Evolutionary conservation across 495 filamentous ascomycete species (phyloP), one percentile per base, ranked within the genome.

Genomic region (Rostrohypoxylon terebratum): DNA sequence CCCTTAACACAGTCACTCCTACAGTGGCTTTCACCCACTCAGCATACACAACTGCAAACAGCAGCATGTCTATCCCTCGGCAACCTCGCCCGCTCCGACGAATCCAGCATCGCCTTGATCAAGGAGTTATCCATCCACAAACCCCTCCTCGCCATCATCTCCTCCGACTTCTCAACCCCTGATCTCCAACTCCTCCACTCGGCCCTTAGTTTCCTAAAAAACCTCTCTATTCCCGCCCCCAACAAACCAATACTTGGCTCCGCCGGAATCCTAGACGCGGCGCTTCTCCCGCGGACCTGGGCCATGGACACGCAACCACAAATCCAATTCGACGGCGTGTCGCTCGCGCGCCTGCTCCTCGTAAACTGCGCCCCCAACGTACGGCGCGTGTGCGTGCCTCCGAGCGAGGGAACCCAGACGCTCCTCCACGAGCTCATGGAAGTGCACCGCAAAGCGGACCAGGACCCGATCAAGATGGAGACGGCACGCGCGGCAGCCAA

Each of bases 21-120:
- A 4, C 67, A 78, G 38, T 89, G 83, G 45, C 77, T 94, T n/a
- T 61, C 54, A 1, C 36, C 65, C 3, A 23, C 72, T 10, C 34
- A 69, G 3, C 84, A 91, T 51, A 31, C 9, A 9, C 42, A 51
- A 0, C 84, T 94, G 1, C 90, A 90, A 69, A 86, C 90, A n/a
- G 90, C 90, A 33, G 89, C 91, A 14, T 94, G 92, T 74, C 81
- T 94, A 16, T 86, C 91, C 66, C 86, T 94, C 5, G 93, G 93
- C 20, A 96, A 95, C 74, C 73, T 94, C n/a, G 87, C 89, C 45
- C 88, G 91, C 66, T 91, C 90, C 1, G 91, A 94, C 71, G 86
- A 84, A 51, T 79, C 88, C 11, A 91, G 89, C 74, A 78, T 76
- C 23, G 68, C 83, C 40, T 87, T 94, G 60, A 86, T 92, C 4